Evolutionary conservation across 495 filamentous ascomycete species (phyloP).

Genomic region (Tuber borchii): DNA sequence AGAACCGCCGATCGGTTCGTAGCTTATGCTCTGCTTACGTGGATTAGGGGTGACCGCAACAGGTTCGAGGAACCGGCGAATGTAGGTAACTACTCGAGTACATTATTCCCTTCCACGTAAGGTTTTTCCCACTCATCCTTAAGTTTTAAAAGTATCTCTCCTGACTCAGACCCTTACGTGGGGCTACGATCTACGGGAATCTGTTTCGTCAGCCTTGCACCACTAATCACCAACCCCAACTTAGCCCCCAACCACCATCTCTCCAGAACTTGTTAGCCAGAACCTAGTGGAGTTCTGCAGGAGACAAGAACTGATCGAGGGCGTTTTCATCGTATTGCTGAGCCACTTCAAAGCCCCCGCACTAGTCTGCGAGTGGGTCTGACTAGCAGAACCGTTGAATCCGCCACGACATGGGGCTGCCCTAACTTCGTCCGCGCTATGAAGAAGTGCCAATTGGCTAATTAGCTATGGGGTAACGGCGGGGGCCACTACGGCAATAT

Average conservation of each 20-base stretch:
- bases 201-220: constrained; percentile 32
- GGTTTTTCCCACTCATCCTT: neutral
- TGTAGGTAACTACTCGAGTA: constrained; percentile 46
- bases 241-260: constrained; percentile 11
- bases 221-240: neutral
- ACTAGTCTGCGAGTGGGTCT: constrained; percentile 57
- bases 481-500: constrained; percentile 48
- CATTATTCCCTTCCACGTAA: constrained; percentile 55
- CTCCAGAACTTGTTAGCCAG: constrained; percentile 47
- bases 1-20: constrained; percentile 52
- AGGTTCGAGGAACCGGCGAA: constrained; percentile 46
- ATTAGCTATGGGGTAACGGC: constrained; percentile 57
- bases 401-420: constrained; percentile 55
- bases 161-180: neutral
- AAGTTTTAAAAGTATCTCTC: neutral
- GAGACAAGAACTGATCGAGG: constrained; percentile 50
- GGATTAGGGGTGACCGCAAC: neutral
- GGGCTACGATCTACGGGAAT: constrained; percentile 55
- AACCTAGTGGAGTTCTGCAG: constrained; percentile 54
- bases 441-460: constrained; percentile 46
- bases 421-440: constrained; percentile 52
- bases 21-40: neutral
- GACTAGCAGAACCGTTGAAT: constrained; percentile 48
- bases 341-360: constrained; percentile 54
- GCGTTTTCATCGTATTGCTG: constrained; percentile 50